A percentile compares a stretch with the other conserved stretches of the same genome.
Conservation (phyloP, 495 filamentous ascomycete species). For the Bathelium albidoporum region DNA sequence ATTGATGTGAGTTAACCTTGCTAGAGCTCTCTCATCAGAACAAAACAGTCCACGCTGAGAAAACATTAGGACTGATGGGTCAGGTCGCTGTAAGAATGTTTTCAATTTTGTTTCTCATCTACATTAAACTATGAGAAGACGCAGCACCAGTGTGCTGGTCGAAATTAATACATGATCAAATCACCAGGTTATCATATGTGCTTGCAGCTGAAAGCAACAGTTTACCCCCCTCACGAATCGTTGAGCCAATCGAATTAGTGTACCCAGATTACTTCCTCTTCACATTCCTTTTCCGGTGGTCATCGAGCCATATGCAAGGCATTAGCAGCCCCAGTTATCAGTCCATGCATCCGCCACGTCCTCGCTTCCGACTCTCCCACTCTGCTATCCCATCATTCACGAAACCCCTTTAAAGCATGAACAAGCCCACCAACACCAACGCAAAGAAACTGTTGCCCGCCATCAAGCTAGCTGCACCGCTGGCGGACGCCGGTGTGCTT, state of each 20-base stretch:
- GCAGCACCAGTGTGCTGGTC: neutral
- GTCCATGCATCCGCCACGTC: neutral
- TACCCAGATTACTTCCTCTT: neutral
- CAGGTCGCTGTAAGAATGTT: no score
- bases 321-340: neutral
- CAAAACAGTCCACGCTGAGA: no score
- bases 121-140: neutral
- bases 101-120: neutral
- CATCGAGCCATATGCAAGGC: neutral
- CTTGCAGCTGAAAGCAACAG: neutral
- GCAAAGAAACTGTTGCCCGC: neutral
- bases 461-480: neutral
- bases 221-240: no score
- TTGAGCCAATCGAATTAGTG: neutral
- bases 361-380: no score
- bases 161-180: neutral
- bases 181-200: neutral
- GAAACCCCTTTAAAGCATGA: neutral
- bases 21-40: no score
- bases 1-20: no score
- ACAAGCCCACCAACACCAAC: neutral
- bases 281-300: no score
- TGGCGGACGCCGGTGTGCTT: neutral
- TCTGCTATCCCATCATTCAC: no score
- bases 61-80: no score